Evolutionary conservation across 2,329 filamentous ascomycete genomes (phyloP).

Genomic region (Pseudogymnoascus verrucosus): DNA sequence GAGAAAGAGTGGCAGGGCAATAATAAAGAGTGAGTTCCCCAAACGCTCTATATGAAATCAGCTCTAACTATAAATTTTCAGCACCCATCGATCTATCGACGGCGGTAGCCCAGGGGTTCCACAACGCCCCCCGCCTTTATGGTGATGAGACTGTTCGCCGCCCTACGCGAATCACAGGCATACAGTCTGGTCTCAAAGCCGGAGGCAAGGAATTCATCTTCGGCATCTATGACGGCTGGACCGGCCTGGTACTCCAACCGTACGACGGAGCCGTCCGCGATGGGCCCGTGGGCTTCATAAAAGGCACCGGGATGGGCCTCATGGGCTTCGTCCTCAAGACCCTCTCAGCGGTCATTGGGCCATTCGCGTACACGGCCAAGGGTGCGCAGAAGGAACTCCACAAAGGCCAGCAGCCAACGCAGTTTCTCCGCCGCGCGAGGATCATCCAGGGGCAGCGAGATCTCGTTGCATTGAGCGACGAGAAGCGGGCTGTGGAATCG

Average conservation of each 20-base stretch:
- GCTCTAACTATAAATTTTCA: conserved; percentile 14
- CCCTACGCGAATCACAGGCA: conserved; percentile 55
- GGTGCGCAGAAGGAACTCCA: conserved; percentile 53
- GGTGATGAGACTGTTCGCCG: conserved; percentile 61
- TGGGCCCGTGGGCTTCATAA: conserved; percentile 44
- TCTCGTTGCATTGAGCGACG: conserved; percentile 26
- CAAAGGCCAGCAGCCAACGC: conserved; percentile 43
- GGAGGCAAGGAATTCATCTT: conserved; percentile 54
- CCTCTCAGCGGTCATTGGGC: conserved; percentile 52
- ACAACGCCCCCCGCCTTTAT: conserved; percentile 63
- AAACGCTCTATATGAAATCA: neutral
- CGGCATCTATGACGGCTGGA: conserved; percentile 58
- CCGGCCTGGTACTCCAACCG: conserved; percentile 54
- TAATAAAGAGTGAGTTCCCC: neutral
- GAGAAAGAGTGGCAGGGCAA: neutral
- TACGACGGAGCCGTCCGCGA: conserved; percentile 47
- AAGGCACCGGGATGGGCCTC: conserved; percentile 52
- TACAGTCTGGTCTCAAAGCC: conserved; percentile 54
- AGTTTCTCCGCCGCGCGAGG: conserved; percentile 47
- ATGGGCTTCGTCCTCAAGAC: conserved; percentile 59
- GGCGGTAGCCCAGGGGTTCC: conserved; percentile 59
- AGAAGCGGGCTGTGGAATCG: conserved; percentile 25
- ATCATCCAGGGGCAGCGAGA: conserved; percentile 51
- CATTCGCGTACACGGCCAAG: conserved; percentile 55
- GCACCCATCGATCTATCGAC: conserved; percentile 53